Conservation (phyloP, 768 basidiomycete genomes). For the Mrakia gelida region DNA sequence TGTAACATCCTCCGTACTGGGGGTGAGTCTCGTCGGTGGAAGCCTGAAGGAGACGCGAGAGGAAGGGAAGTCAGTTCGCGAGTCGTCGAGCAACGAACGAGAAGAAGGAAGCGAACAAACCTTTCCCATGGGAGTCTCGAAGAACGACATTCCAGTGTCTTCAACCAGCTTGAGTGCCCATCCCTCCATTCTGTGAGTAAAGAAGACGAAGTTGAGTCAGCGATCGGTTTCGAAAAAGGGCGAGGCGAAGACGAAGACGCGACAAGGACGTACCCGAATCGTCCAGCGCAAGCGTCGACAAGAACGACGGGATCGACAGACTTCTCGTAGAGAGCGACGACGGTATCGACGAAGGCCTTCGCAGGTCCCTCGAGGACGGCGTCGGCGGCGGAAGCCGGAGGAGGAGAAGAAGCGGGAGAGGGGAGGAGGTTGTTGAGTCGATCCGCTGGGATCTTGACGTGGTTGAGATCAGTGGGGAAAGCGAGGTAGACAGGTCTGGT, state of each 20-base stretch:
- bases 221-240: neutral
- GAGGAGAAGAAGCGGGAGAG: constrained; percentile 33
- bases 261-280: constrained; percentile 50
- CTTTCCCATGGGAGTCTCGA: constrained; percentile 57
- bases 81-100: constrained; percentile 42
- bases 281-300: constrained; percentile 54
- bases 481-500: constrained; percentile 76
- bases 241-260: neutral
- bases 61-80: constrained; percentile 43
- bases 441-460: constrained; percentile 60
- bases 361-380: constrained; percentile 23
- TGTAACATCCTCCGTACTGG: constrained; percentile 73
- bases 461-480: constrained; percentile 74
- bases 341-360: constrained; percentile 20
- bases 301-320: constrained; percentile 53
- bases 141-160: constrained; percentile 67
- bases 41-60: constrained; percentile 56
- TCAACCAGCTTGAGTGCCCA: constrained; percentile 62
- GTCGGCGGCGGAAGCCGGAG: constrained; percentile 29
- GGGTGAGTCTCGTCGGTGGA: constrained; percentile 64
- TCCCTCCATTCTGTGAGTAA: constrained; percentile 49
- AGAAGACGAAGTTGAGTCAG: neutral
- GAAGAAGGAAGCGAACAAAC: constrained; percentile 32
- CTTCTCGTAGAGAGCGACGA: constrained; percentile 41
- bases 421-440: constrained; percentile 56